Evolutionary conservation across 23 red algal species (phyloP).

Genomic region (Agarophyton chilense): DNA sequence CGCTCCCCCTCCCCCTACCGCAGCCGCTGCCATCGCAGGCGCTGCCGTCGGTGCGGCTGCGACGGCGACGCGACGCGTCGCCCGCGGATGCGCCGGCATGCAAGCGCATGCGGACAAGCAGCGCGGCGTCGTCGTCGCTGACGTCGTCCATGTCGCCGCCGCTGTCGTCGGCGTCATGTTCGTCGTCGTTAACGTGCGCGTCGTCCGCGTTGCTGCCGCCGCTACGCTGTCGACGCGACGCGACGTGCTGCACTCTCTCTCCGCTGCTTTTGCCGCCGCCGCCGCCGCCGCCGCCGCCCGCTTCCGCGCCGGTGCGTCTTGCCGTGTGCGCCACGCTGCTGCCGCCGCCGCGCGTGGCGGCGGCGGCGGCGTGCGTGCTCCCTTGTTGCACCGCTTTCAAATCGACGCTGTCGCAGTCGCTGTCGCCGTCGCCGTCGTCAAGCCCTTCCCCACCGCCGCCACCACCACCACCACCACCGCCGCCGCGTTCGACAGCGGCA

Average conservation of each 20-base stretch:
- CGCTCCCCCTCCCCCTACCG: background rate
- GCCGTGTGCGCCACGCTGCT: background rate
- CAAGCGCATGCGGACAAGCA: background rate
- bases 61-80: too few species aligned
- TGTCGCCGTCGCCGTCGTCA: background rate
- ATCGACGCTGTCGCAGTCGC: too few species aligned
- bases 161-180: too few species aligned
- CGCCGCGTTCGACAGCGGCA: too few species aligned
- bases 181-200: background rate
- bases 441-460: background rate
- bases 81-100: background rate
- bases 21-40: background rate
- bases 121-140: background rate
- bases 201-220: background rate
- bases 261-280: too few species aligned
- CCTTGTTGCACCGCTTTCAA: too few species aligned
- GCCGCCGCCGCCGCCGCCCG: too few species aligned
- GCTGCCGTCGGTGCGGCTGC: background rate
- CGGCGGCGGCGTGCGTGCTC: too few species aligned
- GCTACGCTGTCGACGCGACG: background rate
- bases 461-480: too few species aligned
- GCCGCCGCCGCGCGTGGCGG: too few species aligned
- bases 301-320: background rate
- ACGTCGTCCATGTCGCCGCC: too few species aligned
- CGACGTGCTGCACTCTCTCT: too few species aligned